These are phyloP conservation scores for Incumbomyces lentus DNA, from an alignment of 2,329 filamentous ascomycete species.

Conservation along the genomic window DNA sequence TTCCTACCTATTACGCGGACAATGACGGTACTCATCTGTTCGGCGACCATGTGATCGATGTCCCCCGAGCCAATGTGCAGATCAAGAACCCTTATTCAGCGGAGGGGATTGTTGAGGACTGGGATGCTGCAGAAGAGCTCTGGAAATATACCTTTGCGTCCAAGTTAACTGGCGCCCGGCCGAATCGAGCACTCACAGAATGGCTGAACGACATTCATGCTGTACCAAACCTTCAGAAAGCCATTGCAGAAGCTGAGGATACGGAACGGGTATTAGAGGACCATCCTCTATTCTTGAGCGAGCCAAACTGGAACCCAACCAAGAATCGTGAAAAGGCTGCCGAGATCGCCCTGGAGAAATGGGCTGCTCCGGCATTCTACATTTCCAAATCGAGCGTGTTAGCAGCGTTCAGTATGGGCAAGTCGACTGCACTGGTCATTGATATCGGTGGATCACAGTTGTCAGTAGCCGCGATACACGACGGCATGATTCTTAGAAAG, in stretches of 20 bases:
- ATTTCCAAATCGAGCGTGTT: constrained; percentile 80
- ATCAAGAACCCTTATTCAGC: constrained; percentile 85
- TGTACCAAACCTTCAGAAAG: constrained; percentile 48
- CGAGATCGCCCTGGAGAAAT: constrained; percentile 93
- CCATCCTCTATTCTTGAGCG: constrained; percentile 84
- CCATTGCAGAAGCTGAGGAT: constrained; percentile 51
- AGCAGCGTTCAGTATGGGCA: constrained; percentile 83
- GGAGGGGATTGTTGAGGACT: constrained; percentile 88
- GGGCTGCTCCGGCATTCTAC: constrained; percentile 92
- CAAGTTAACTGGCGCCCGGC: constrained; percentile 67
- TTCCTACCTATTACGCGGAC: constrained; percentile 78
- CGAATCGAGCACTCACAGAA: constrained; percentile 61
- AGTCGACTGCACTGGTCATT: constrained; percentile 83
- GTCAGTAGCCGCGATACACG: constrained; percentile 81
- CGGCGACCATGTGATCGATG: constrained; percentile 80
- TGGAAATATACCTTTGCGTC: constrained; percentile 92
- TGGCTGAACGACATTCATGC: constrained; percentile 56
- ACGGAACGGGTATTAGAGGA: constrained; percentile 73
- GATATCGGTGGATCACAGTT: constrained; percentile 84
- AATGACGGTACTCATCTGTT: constrained; percentile 54
- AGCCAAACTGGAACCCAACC: constrained; percentile 80
- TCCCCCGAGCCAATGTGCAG: constrained; percentile 64
- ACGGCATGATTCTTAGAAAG: constrained; percentile 88
- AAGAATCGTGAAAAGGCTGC: constrained; percentile 90
- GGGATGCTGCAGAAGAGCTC: constrained; percentile 78